phyloP scores from a whole-genome alignment of 2,329 filamentous ascomycete species.

The Aspergillus sp. region DNA sequence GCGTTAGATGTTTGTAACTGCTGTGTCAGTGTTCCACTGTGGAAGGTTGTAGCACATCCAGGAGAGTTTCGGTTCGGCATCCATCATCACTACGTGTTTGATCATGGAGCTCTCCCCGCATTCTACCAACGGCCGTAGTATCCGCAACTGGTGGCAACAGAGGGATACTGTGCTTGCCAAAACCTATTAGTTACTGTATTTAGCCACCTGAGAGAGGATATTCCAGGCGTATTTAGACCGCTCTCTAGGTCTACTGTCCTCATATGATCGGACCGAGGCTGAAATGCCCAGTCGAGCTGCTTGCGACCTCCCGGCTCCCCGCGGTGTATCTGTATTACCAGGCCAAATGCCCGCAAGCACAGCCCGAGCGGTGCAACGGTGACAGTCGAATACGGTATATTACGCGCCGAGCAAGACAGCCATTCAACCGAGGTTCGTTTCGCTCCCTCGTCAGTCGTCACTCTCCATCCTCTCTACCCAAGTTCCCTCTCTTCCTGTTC shows the following conservation, averaged over 20 bases:
- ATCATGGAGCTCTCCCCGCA: background rate
- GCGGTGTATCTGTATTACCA: constrained; percentile 10
- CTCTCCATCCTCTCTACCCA: constrained; percentile 15
- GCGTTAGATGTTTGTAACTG: background rate
- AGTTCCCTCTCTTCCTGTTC: background rate
- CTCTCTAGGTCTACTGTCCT: background rate
- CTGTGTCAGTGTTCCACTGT: background rate
- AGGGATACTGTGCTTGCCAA: background rate
- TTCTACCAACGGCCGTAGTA: background rate
- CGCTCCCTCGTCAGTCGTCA: constrained; percentile 6
- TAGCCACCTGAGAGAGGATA: background rate
- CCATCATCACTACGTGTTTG: too few relatives aligned
- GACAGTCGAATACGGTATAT: background rate
- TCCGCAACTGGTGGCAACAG: background rate
- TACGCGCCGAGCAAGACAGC: background rate
- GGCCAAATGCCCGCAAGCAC: background rate
- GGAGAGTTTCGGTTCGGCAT: too few relatives aligned
- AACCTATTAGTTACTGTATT: background rate
- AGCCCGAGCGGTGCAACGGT: background rate
- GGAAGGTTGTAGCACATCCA: background rate
- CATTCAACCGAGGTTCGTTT: constrained; percentile 11
- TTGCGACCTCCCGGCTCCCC: background rate
- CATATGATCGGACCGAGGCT: constrained; percentile 11
- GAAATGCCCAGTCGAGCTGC: background rate
- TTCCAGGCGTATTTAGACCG: background rate